Conservation (phyloP, 345 rosid species). For the Brassica rapa region DNA sequence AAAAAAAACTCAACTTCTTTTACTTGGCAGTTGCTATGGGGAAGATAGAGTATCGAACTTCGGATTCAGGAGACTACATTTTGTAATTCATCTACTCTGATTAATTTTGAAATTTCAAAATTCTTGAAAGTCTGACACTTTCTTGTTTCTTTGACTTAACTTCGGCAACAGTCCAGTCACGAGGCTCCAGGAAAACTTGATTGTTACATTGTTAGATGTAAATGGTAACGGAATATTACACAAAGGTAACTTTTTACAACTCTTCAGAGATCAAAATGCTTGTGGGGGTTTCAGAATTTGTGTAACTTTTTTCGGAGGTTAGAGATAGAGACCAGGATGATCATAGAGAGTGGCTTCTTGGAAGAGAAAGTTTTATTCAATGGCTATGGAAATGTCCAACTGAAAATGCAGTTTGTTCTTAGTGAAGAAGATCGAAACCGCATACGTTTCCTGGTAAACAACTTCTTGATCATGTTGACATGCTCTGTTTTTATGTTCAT, state of each 20-base stretch:
- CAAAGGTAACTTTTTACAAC: conserved; percentile 44
- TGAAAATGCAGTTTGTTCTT: conserved; percentile 82
- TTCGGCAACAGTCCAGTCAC: conserved; percentile 69
- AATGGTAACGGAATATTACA: conserved; percentile 60
- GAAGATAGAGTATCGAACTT: conserved; percentile 61
- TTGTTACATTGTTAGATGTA: conserved; percentile 56
- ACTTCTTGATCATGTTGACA: not conserved
- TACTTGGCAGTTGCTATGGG: conserved; percentile 71
- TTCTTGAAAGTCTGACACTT: not conserved
- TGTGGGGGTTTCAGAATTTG: conserved; percentile 21
- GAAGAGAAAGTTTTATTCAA: conserved; percentile 63
- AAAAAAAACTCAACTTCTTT: not conserved
- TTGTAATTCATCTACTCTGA: conserved; percentile 54
- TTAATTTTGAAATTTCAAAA: not conserved
- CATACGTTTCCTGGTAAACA: conserved; percentile 65
- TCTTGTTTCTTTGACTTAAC: conserved; percentile 8
- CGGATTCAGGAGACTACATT: conserved; percentile 68
- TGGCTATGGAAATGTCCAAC: conserved; percentile 70
- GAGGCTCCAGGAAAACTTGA: conserved; percentile 66
- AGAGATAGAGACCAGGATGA: conserved; percentile 74
- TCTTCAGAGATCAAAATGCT: conserved; percentile 14
- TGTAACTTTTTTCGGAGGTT: conserved; percentile 17
- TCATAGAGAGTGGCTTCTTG: conserved; percentile 77
- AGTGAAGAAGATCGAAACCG: conserved; percentile 75
- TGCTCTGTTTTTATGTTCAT: conserved; percentile 26